Base-by-base conservation (phyloP, 495 filamentous ascomycete genomes). In the Halenospora varia region DNA sequence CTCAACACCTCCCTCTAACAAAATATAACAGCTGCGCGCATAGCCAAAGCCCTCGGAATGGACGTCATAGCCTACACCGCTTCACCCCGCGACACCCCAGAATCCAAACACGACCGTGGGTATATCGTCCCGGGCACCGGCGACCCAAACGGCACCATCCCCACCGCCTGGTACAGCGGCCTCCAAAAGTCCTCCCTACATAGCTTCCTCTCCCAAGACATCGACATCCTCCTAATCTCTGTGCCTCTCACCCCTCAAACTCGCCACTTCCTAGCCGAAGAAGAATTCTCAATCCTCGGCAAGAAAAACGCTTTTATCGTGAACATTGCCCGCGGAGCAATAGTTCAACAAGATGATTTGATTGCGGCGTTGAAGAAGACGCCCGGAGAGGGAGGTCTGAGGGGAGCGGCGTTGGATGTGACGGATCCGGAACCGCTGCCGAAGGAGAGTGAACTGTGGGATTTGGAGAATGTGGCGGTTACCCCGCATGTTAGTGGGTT, bases 351-450 rank as follows among this genome's bases (percentile, higher is more conserved):
- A 47, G 77, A 82, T 13, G 88, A 82, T 2, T 65, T 96, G 24
- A 73, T 93, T 11, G 72, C 70, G 0, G 83, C 89, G 2, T 69
- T 90, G 11, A 75, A 85, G 55, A 68, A 62, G 25, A 22, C 20
- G 17, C 11, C 52, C 10, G 42, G 54, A 29, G 67, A 71, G 4
- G 78, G 71, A 1, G 77, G 74, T 17, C 70, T 96, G 48, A 75
- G 82, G 24, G 90, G 89, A 19, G 82, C 90, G 10, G 89, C 89
- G 45, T 68, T 96, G 41, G 92, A 96, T 71, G 92, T 96, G 0
- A 89, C 90, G 35, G 90, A 94, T 53, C 89, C 89, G 0, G 92
- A 96, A 64, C 91, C 91, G 0, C 66, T 96, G 61, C 88, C 88
- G 0, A 58, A 73, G 23, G 84, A 87, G 10, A 79, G 85, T 68